phyloP scores from a whole-genome alignment of 2,329 filamentous ascomycete genomes.

The Aureobasidium uvarum region DNA sequence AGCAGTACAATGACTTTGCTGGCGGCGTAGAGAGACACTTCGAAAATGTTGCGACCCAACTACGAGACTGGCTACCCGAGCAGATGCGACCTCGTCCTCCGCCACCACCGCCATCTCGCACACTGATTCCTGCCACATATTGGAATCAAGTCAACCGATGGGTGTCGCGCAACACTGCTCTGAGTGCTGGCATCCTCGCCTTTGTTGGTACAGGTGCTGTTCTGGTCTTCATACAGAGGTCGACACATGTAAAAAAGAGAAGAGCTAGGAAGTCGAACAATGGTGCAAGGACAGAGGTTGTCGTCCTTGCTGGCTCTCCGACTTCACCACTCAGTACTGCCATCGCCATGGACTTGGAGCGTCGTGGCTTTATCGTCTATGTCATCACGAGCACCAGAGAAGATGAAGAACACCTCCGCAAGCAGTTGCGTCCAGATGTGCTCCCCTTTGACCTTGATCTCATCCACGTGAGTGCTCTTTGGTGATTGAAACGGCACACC shows the following conservation, averaged over 20 bases:
- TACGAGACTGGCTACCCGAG: slow-evolving; percentile 65
- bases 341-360: slow-evolving; percentile 80
- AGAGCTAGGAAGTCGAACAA: slow-evolving; percentile 76
- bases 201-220: slow-evolving; percentile 63
- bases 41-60: slow-evolving; percentile 67
- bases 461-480: slow-evolving; percentile 61
- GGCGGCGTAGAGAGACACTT: slow-evolving; percentile 79
- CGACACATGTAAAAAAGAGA: slow-evolving; percentile 60
- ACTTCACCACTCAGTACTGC: slow-evolving; percentile 80
- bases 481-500: slow-evolving; percentile 21
- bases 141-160: slow-evolving; percentile 65
- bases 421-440: slow-evolving; percentile 76
- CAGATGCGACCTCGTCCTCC: slow-evolving; percentile 51
- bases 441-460: slow-evolving; percentile 79
- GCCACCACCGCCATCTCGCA: slow-evolving; percentile 46
- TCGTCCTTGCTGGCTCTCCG: slow-evolving; percentile 84
- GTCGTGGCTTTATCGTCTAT: slow-evolving; percentile 90
- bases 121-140: slow-evolving; percentile 45
- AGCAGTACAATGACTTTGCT: slow-evolving; percentile 59
- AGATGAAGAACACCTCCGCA: slow-evolving; percentile 76
- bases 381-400: slow-evolving; percentile 81
- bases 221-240: slow-evolving; percentile 60
- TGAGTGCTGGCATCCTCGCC: slow-evolving; percentile 69
- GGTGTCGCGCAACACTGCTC: slow-evolving; percentile 68
- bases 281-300: slow-evolving; percentile 82